phyloP scores from a whole-genome alignment of 257 asterid species.

The Linaria vulgaris region DNA sequence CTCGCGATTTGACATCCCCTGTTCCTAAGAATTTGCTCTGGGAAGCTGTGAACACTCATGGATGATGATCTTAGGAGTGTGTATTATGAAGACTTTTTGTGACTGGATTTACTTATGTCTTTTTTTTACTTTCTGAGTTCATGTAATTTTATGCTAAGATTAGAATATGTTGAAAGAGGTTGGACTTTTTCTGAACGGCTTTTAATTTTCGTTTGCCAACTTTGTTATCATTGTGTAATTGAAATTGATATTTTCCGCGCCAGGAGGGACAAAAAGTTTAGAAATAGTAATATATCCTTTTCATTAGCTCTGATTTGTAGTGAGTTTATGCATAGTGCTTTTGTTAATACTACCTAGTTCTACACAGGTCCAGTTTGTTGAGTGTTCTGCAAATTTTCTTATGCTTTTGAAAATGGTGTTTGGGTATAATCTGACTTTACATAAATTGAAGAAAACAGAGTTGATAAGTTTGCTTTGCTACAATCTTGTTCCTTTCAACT shows the following conservation, averaged over 20 bases:
- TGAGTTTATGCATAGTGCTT: not conserved
- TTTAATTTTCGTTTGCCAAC: not conserved
- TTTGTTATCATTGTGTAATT: not conserved
- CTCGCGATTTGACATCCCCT: conserved; percentile 51
- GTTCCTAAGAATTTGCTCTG: conserved; percentile 70
- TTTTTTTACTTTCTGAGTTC: not conserved
- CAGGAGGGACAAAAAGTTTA: not conserved
- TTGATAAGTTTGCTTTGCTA: no score
- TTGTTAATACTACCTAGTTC: no score
- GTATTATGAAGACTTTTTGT: not conserved
- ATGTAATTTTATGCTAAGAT: conserved; percentile 11
- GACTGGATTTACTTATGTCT: not conserved
- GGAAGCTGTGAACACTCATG: conserved; percentile 93
- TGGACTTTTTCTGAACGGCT: conserved; percentile 6
- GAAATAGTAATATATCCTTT: conserved; percentile 6
- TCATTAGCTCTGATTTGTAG: not conserved
- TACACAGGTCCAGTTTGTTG: no score
- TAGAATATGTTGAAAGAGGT: conserved; percentile 13
- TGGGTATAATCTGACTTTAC: no score
- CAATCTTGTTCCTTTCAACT: no score
- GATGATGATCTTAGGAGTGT: conserved; percentile 35
- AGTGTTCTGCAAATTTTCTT: not conserved
- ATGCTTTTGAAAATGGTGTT: no score
- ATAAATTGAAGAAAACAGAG: no score
- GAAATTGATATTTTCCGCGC: conserved; percentile 7